These are phyloP conservation scores for Solanum appendiculatum DNA, from an alignment of 257 asterid species.

Conservation along the genomic window DNA sequence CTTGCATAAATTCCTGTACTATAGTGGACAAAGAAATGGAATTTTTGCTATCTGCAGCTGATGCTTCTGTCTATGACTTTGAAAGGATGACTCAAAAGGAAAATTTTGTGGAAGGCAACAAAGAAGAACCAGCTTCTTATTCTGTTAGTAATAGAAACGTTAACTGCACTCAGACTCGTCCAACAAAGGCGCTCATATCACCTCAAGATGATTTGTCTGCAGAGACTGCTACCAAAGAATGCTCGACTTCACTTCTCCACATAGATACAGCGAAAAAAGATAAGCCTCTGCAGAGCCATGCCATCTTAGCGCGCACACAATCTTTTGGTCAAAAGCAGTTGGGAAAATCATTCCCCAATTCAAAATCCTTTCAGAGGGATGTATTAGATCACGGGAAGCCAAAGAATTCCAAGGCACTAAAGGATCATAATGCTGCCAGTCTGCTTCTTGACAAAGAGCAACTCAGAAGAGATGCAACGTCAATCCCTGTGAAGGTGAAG, in stretches of 20 bases:
- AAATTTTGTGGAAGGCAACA: background rate
- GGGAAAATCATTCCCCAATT: conserved; percentile 8
- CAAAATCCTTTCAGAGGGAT: conserved; percentile 18
- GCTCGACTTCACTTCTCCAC: background rate
- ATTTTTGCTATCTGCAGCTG: conserved; percentile 14
- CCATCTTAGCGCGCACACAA: background rate
- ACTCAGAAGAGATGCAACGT: conserved; percentile 18
- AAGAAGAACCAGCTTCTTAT: conserved; percentile 10
- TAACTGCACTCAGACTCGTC: conserved; percentile 13
- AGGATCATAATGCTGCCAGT: conserved; percentile 5
- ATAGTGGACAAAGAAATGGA: conserved; percentile 23
- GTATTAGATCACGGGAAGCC: conserved; percentile 1
- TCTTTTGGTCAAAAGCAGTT: conserved; percentile 8
- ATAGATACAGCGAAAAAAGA: conserved; percentile 11
- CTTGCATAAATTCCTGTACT: conserved; percentile 10
- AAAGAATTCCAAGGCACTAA: conserved; percentile 9
- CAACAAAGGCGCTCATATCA: conserved; percentile 2
- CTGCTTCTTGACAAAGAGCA: conserved; percentile 18
- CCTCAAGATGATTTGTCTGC: conserved; percentile 13
- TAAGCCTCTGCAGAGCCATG: conserved; percentile 12
- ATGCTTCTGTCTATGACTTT: conserved; percentile 9
- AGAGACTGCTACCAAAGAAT: conserved; percentile 1
- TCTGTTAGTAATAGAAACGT: conserved; percentile 17
- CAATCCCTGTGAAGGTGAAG: conserved; percentile 20
- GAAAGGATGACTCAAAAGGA: conserved; percentile 16